phyloP scores from a whole-genome alignment of 176 grass and related monocot genomes.

The Zoysia japonica region DNA sequence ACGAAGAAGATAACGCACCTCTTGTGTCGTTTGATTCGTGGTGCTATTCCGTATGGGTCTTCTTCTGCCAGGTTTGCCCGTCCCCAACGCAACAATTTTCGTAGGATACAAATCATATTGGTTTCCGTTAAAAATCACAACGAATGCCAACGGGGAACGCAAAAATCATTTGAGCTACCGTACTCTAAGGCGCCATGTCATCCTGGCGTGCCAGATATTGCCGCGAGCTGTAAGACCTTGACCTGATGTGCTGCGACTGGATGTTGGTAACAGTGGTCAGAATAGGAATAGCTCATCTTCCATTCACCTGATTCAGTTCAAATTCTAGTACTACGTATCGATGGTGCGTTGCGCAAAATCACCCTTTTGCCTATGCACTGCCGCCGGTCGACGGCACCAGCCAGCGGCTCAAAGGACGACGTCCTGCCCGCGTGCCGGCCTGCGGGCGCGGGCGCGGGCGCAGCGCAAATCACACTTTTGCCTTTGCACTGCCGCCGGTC shows the following conservation, averaged over 20 bases:
- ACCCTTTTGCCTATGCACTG: conserved; percentile 11
- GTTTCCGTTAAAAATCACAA: neutral
- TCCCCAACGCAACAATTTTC: neutral
- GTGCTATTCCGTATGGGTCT: conserved; percentile 27
- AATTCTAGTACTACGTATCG: too few species aligned
- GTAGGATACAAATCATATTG: too few species aligned
- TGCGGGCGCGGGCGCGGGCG: neutral
- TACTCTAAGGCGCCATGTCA: too few species aligned
- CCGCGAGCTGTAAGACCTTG: too few species aligned
- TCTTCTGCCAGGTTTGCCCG: neutral
- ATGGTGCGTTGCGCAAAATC: neutral
- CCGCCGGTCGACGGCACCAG: neutral
- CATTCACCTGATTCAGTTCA: too few species aligned
- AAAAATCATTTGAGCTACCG: too few species aligned
- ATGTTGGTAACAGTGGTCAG: too few species aligned
- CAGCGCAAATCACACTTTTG: conserved; percentile 17
- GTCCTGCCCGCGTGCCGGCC: neutral
- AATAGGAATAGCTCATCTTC: too few species aligned
- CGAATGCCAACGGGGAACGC: neutral
- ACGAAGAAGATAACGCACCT: neutral
- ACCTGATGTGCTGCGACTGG: too few species aligned
- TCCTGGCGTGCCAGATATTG: too few species aligned
- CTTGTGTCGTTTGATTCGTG: neutral
- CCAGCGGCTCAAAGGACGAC: conserved; percentile 28
- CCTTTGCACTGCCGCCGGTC: neutral